Evolutionary conservation across 148 eudicot species (phyloP).

Genomic region (Persicaria tinctoria): DNA sequence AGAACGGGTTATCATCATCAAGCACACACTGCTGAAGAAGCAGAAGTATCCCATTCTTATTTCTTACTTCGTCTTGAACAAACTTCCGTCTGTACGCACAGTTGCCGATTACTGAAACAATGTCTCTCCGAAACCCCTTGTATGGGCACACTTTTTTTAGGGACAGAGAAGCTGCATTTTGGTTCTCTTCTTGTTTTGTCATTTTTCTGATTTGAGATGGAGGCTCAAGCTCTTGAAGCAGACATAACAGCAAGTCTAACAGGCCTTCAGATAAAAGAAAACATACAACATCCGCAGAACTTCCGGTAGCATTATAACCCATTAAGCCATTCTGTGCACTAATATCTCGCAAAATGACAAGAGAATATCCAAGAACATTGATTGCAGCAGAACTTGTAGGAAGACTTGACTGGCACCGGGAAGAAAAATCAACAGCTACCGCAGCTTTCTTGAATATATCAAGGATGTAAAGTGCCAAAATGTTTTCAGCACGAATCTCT

Average conservation of each 20-base stretch:
- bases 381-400: slow-evolving; percentile 47
- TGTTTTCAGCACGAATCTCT: slow-evolving; percentile 31
- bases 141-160: slow-evolving; percentile 51
- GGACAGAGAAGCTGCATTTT: slow-evolving; percentile 18
- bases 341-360: slow-evolving; percentile 63
- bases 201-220: slow-evolving; percentile 63
- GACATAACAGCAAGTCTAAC: slow-evolving; percentile 48
- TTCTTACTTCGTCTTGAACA: slow-evolving; percentile 73
- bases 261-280: slow-evolving; percentile 47
- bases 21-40: slow-evolving; percentile 72
- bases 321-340: slow-evolving; percentile 38
- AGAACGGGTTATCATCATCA: slow-evolving; percentile 82
- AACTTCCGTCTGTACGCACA: slow-evolving; percentile 50
- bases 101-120: slow-evolving; percentile 72
- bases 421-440: slow-evolving; percentile 28
- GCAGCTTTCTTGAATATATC: slow-evolving; percentile 39
- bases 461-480: slow-evolving; percentile 42
- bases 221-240: slow-evolving; percentile 73
- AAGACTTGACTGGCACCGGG: slow-evolving; percentile 32
- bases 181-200: slow-evolving; percentile 26
- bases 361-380: slow-evolving; percentile 71
- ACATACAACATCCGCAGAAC: slow-evolving; percentile 24
- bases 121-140: slow-evolving; percentile 75
- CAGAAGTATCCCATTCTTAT: slow-evolving; percentile 49
- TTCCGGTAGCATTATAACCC: slow-evolving; percentile 14